A percentile compares a stretch with the other conserved stretches of the same genome.
These are phyloP conservation scores for Mucor saturninus DNA, from an alignment of 371 early-diverging fungal genomes.

Conservation along the genomic window DNA sequence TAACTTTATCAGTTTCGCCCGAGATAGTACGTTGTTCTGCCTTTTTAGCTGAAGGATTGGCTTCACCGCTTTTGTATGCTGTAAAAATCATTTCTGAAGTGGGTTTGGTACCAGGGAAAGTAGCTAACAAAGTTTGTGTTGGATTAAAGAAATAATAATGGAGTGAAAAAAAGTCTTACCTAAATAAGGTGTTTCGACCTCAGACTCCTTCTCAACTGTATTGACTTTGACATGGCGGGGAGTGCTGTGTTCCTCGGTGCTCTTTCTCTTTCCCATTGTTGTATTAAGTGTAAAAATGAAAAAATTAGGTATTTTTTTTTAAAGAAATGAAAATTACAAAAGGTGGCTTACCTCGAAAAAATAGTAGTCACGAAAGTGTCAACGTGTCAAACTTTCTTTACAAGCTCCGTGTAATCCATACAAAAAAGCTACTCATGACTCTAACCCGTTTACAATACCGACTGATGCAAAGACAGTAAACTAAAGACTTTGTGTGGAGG, in stretches of 20 bases:
- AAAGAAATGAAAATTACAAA: background rate
- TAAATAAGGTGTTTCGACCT: constrained; percentile 39
- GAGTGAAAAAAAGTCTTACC: constrained; percentile 26
- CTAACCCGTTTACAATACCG: background rate
- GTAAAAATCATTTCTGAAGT: constrained; percentile 36
- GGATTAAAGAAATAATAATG: background rate
- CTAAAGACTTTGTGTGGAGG: background rate
- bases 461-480: background rate
- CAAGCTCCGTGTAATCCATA: background rate
- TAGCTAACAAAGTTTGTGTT: constrained; percentile 25
- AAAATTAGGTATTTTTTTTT: constrained; percentile 8
- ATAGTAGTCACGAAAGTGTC: constrained; percentile 3
- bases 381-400: background rate
- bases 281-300: constrained; percentile 4
- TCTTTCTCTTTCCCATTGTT: constrained; percentile 36
- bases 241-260: constrained; percentile 14
- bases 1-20: constrained; percentile 77
- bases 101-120: constrained; percentile 52
- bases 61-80: constrained; percentile 29
- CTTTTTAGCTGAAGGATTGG: constrained; percentile 17
- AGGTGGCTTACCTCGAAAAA: constrained; percentile 9
- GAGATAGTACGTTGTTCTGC: constrained; percentile 51
- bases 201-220: constrained; percentile 18
- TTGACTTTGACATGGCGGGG: constrained; percentile 30
- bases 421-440: too few relatives aligned